phyloP scores from a whole-genome alignment of 371 early-diverging fungal species.

The Apophysomyces sp. region DNA sequence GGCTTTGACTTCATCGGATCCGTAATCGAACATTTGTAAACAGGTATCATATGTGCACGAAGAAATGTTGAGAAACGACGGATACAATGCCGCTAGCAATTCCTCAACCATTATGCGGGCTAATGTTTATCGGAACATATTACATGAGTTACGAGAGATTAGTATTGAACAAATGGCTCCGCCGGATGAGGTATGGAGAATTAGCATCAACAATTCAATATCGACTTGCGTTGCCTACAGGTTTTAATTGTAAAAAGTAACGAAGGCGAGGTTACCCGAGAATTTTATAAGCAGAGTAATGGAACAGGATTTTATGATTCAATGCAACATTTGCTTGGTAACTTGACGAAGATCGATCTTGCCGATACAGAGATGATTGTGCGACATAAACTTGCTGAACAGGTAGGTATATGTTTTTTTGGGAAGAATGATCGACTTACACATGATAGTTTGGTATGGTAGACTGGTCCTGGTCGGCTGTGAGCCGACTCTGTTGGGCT shows the following conservation, averaged over 20 bases:
- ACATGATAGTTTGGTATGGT: conserved; percentile 60
- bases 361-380: conserved; percentile 90
- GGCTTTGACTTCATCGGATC: background rate
- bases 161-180: conserved; percentile 94
- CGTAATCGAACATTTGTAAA: background rate
- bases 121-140: conserved; percentile 44
- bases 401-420: background rate
- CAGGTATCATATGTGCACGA: background rate
- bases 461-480: conserved; percentile 86
- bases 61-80: too few relatives aligned
- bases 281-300: conserved; percentile 95
- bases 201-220: conserved; percentile 49
- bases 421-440: conserved; percentile 21
- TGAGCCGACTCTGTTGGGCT: conserved; percentile 98
- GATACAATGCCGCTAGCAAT: too few relatives aligned
- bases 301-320: conserved; percentile 95
- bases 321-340: conserved; percentile 94
- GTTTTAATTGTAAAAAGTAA: conserved; percentile 97
- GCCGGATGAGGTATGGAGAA: conserved; percentile 90
- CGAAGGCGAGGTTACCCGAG: conserved; percentile 97
- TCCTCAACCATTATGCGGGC: background rate
- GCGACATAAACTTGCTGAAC: conserved; percentile 70
- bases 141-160: conserved; percentile 75
- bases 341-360: conserved; percentile 91
- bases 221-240: background rate